phyloP scores from a whole-genome alignment of 2,329 filamentous ascomycete species.

The Sporothrix protearum region DNA sequence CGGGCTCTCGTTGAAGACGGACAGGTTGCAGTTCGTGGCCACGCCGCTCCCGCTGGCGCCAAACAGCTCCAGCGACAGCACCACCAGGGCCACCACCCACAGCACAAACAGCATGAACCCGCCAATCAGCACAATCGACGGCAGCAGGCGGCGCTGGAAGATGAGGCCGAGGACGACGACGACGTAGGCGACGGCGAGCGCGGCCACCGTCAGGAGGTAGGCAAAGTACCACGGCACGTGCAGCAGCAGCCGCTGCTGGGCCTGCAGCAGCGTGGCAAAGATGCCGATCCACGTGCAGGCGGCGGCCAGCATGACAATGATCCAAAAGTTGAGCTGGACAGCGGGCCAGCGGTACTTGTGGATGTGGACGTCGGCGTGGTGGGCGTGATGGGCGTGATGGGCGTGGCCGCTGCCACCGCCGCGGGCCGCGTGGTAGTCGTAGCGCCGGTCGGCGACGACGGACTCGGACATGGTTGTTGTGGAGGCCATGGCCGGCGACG shows the following conservation, averaged over 20 bases:
- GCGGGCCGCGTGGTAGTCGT: conserved; percentile 4
- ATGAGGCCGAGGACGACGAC: conserved; percentile 61
- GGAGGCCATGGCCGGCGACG: conserved; percentile 34
- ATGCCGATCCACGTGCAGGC: conserved; percentile 59
- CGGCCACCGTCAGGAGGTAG: conserved; percentile 58
- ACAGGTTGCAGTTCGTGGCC: conserved; percentile 56
- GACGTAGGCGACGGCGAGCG: conserved; percentile 64
- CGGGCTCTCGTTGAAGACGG: conserved; percentile 52
- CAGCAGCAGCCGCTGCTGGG: conserved; percentile 54
- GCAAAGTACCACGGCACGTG: conserved; percentile 65
- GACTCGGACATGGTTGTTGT: conserved; percentile 42
- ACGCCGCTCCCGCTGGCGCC: conserved; percentile 53
- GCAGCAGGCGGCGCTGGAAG: conserved; percentile 57
- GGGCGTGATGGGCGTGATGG: no score
- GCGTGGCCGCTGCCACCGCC: conserved; percentile 30
- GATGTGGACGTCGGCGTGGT: conserved; percentile 41
- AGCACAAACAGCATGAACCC: conserved; percentile 63
- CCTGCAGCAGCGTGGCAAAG: conserved; percentile 57
- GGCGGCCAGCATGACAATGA: conserved; percentile 61
- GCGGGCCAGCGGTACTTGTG: conserved; percentile 67
- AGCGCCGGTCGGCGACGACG: conserved; percentile 29
- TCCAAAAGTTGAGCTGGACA: conserved; percentile 64
- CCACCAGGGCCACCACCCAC: conserved; percentile 64
- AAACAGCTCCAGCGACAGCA: conserved; percentile 61
- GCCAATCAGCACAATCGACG: conserved; percentile 60